Percentiles rank a stretch among this genome's conserved stretches.
Conservation (phyloP, 2,329 filamentous ascomycete species). For the Talaromyces sp. region DNA sequence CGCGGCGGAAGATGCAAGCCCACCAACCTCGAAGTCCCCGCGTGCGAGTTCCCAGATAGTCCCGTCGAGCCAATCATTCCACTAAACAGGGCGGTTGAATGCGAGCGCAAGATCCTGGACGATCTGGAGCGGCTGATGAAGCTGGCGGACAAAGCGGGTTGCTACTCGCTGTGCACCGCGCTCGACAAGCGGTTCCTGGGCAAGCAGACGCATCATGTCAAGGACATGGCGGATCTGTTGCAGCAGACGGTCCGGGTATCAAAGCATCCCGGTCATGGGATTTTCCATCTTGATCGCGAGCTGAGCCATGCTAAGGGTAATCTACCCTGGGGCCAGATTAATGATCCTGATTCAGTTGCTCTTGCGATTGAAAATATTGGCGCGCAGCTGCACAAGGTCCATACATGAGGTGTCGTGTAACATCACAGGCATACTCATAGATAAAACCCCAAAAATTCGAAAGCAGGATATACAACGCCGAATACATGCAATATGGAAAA, state of each 20-base stretch:
- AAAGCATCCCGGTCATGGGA: slow-evolving; percentile 17
- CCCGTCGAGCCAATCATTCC: slow-evolving; percentile 18
- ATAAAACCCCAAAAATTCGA: not conserved
- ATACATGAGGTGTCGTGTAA: not conserved
- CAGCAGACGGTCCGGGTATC: slow-evolving; percentile 18
- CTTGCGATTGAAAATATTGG: not conserved
- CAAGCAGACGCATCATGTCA: slow-evolving; percentile 18
- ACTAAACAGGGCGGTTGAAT: slow-evolving; percentile 13
- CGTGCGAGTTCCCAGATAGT: slow-evolving; percentile 15
- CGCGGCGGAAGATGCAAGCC: slow-evolving; percentile 18
- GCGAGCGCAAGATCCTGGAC: slow-evolving; percentile 15
- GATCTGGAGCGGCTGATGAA: slow-evolving; percentile 16
- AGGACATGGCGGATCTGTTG: slow-evolving; percentile 18
- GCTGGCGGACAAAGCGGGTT: slow-evolving; percentile 12
- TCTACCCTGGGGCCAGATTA: slow-evolving; percentile 11
- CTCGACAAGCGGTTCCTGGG: slow-evolving; percentile 16
- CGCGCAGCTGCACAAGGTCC: not conserved
- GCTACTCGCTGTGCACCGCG: slow-evolving; percentile 11
- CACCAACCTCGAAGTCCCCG: slow-evolving; percentile 16
- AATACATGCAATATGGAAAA: not conserved
- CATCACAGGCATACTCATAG: not conserved
- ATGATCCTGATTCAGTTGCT: slow-evolving; percentile 15
- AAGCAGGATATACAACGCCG: not conserved
- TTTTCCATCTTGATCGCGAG: slow-evolving; percentile 17
- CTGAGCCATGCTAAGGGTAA: slow-evolving; percentile 11